Percentiles rank a stretch among this genome's conserved stretches.
phyloP scores from a whole-genome alignment of 805 yeast genomes.

The Wickerhamomyces mucosus region DNA sequence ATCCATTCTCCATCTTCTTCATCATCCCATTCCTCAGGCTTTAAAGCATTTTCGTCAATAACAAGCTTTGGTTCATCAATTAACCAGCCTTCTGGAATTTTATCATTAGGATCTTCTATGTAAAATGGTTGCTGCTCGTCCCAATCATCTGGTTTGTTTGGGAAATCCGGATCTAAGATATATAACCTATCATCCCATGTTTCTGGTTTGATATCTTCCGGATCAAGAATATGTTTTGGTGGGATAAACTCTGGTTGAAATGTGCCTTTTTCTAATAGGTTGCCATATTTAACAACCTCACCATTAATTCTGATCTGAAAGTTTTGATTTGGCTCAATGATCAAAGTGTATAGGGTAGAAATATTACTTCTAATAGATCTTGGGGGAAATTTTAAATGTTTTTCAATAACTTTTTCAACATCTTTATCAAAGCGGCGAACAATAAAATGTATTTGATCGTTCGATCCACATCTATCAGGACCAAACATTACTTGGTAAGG shows the following conservation, averaged over 20 bases:
- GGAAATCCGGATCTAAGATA: slow-evolving; percentile 60
- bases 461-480: slow-evolving; percentile 82
- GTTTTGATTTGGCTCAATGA: slow-evolving; percentile 53
- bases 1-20: slow-evolving; percentile 84
- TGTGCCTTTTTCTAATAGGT: slow-evolving; percentile 41
- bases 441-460: slow-evolving; percentile 75
- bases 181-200: slow-evolving; percentile 70
- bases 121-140: slow-evolving; percentile 58
- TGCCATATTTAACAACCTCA: slow-evolving; percentile 59
- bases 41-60: slow-evolving; percentile 54
- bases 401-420: slow-evolving; percentile 54
- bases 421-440: slow-evolving; percentile 47
- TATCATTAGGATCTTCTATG: slow-evolving; percentile 59
- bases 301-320: slow-evolving; percentile 84
- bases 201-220: slow-evolving; percentile 52
- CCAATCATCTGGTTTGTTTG: slow-evolving; percentile 75
- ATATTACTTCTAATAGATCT: slow-evolving; percentile 40
- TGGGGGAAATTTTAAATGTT: slow-evolving; percentile 61
- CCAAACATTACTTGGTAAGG: slow-evolving; percentile 90
- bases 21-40: slow-evolving; percentile 82
- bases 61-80: slow-evolving; percentile 51
- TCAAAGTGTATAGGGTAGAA: slow-evolving; percentile 66
- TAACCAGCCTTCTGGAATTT: slow-evolving; percentile 74
- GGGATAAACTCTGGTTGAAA: slow-evolving; percentile 64
- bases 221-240: slow-evolving; percentile 52